Conservation (phyloP, 192 early-diverging fungal genomes). For the Chytriomyces hyalinus region DNA sequence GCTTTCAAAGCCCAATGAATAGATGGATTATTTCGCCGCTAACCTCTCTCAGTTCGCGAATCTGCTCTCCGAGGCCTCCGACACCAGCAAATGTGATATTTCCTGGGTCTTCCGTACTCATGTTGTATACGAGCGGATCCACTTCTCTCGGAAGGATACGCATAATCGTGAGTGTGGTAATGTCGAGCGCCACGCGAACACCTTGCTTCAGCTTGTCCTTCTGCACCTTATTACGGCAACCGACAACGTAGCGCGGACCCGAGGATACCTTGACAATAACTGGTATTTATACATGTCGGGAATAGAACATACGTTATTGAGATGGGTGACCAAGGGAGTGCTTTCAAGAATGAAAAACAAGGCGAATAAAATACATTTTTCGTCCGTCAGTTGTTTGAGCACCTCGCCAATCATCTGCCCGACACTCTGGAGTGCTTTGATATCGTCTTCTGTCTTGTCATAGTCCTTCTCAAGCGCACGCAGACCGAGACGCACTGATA, state of each 20-base stretch:
- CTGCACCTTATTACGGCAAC: conserved; percentile 91
- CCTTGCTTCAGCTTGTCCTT: conserved; percentile 96
- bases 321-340: neutral
- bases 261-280: conserved; percentile 97
- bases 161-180: conserved; percentile 99
- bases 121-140: conserved; percentile 99
- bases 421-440: conserved; percentile 98
- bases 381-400: conserved; percentile 95
- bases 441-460: conserved; percentile 95
- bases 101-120: conserved; percentile 97
- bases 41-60: conserved; percentile 95
- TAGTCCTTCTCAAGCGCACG: conserved; percentile 87
- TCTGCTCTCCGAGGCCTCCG: conserved; percentile 94
- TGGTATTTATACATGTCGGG: conserved; percentile 36
- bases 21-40: neutral
- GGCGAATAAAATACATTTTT: conserved; percentile 76
- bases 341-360: neutral
- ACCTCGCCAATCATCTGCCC: conserved; percentile 99
- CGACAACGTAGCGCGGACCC: conserved; percentile 98
- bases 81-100: conserved; percentile 95
- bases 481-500: conserved; percentile 81
- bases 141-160: conserved; percentile 96
- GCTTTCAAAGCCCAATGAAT: neutral
- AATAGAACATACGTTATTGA: conserved; percentile 14
- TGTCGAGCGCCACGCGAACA: conserved; percentile 97